Base-by-base conservation (phyloP, 805 yeast genomes). In the Suhomyces kilbournensis region DNA sequence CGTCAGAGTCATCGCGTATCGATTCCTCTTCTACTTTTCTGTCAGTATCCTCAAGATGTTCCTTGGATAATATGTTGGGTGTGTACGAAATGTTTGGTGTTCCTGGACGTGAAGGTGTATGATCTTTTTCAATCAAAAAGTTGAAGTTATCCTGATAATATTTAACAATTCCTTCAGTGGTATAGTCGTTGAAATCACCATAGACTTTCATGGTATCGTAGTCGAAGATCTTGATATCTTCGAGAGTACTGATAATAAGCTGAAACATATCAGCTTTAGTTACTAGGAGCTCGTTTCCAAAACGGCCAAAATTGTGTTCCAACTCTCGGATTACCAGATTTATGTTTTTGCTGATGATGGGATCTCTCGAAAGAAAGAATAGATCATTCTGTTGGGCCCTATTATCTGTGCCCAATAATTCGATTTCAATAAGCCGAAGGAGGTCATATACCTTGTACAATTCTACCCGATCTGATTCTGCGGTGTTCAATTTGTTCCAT, bases 151-250 rank as follows among this genome's bases (percentile, higher is more conserved):
- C 57, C 17, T 50, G 47, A 49, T 59, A 59, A 44, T 46, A 52
- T n/a, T 28, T 28, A 12, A 28, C 32, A 6, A 40, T 22, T 26
- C 34, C 48, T 14, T 14, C 5, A 7, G n/a, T 20, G 10, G n/a
- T 22, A 14, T 43, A 25, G 43, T 55, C 57, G 19, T 53, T 26
- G 45, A 55, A 57, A 39, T 46, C 53, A 26, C 56, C 66, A 56
- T 54, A 66, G 48, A 54, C 50, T 17, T 52, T 48, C 32, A 46
- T 47, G 22, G 52, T 49, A 28, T 47, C 44, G 28, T 49, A 50
- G 48, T 62, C 66, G 28, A 60, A 49, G 14, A 64, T 44, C 44
- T 57, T 55, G 51, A 65, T 47, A 32, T 58, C 66, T 22, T 55
- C 53, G 28, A 65, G 58, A 1, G 55, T 42, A 30, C 52, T 45